Conservation (phyloP, 1,139 yeast species). For the Candida sp. region DNA sequence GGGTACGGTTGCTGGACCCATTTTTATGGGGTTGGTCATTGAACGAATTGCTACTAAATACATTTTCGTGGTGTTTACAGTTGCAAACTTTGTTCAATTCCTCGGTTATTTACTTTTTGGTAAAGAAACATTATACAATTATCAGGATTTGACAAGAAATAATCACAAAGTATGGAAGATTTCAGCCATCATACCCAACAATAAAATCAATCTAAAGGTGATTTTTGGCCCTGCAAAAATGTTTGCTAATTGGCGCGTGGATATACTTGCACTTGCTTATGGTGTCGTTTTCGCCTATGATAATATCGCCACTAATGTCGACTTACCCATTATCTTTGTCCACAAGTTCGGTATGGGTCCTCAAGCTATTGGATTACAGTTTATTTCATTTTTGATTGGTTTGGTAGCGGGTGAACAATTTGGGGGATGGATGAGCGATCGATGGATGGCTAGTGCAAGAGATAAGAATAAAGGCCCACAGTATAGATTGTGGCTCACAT, state of each 20-base stretch:
- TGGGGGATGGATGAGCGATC: slow-evolving; percentile 17
- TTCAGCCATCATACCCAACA: slow-evolving; percentile 7
- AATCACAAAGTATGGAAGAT: slow-evolving; percentile 7
- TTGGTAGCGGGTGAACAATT: slow-evolving; percentile 15
- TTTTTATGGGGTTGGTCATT: slow-evolving; percentile 18
- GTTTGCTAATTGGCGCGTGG: slow-evolving; percentile 8
- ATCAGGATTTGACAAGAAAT: slow-evolving; percentile 8
- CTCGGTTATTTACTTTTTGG: slow-evolving; percentile 14
- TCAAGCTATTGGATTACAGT: slow-evolving; percentile 17
- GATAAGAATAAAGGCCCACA: slow-evolving; percentile 8
- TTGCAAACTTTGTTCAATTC: slow-evolving; percentile 13
- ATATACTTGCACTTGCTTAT: slow-evolving; percentile 15
- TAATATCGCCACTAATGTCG: slow-evolving; percentile 18
- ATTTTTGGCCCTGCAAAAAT: slow-evolving; percentile 11
- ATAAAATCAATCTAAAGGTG: slow-evolving; percentile 5
- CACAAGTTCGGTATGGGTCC: slow-evolving; percentile 14
- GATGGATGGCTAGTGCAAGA: slow-evolving; percentile 11
- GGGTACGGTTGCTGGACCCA: slow-evolving; percentile 18
- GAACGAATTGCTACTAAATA: slow-evolving; percentile 11
- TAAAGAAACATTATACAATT: slow-evolving; percentile 13
- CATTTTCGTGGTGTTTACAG: slow-evolving; percentile 13
- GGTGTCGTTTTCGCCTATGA: slow-evolving; percentile 14
- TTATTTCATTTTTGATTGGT: slow-evolving; percentile 15
- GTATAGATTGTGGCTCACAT: slow-evolving; percentile 15
- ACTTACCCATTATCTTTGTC: slow-evolving; percentile 13